These are phyloP conservation scores for Brassica cretica DNA, from an alignment of 345 rosid genomes.

Conservation along the genomic window DNA sequence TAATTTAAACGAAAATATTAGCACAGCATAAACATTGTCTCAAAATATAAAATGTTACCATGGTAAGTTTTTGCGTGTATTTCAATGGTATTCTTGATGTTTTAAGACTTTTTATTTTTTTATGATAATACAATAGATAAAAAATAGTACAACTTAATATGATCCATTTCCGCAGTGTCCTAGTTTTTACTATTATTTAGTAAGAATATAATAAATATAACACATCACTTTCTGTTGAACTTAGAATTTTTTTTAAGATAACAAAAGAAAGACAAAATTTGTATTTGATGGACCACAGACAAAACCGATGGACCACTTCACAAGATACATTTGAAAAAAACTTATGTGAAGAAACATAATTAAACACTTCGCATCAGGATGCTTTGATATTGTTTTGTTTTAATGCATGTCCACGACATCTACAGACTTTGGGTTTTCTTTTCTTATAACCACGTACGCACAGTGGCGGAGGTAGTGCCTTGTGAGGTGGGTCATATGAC, in stretches of 20 bases:
- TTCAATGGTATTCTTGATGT: neutral
- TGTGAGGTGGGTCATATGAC: no score
- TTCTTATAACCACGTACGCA: conserved; percentile 6
- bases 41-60: neutral
- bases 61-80: neutral
- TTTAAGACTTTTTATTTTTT: neutral
- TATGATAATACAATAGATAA: neutral
- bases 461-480: neutral
- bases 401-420: conserved; percentile 17
- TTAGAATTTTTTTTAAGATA: neutral
- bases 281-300: conserved; percentile 30
- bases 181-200: neutral
- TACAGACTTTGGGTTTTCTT: conserved; percentile 6
- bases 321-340: conserved; percentile 6
- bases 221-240: neutral
- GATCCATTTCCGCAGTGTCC: neutral
- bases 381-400: conserved; percentile 22
- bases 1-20: neutral
- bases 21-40: neutral
- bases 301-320: conserved; percentile 36
- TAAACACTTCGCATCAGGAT: conserved; percentile 17
- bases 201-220: neutral
- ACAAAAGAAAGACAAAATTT: conserved; percentile 30
- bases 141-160: neutral
- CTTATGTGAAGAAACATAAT: neutral